A percentile compares a stretch with the other conserved stretches of the same genome.
Conservation (phyloP, 192 early-diverging fungal genomes). For the Lobosporangium transversale region DNA sequence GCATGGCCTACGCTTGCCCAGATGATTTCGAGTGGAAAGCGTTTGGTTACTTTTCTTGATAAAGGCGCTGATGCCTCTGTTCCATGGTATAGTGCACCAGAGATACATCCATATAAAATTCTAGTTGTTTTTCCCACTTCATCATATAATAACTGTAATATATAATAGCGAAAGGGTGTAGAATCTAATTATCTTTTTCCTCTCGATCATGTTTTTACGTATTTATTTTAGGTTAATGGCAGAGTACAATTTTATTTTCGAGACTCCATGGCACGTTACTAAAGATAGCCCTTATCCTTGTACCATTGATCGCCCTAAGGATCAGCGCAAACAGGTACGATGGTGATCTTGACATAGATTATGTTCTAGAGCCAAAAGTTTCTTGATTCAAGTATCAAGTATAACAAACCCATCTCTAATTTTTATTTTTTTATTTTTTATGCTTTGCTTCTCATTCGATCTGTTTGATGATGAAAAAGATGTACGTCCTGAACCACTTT, state of each 20-base stretch:
- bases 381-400: too few species aligned
- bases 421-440: not conserved
- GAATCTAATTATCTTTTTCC: not conserved
- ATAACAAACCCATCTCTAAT: too few species aligned
- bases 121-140: too few species aligned
- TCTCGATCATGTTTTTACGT: not conserved
- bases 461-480: constrained; percentile 38
- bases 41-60: constrained; percentile 72
- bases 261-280: constrained; percentile 71
- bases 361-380: too few species aligned
- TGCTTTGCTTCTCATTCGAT: not conserved
- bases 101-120: too few species aligned
- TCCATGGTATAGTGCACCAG: constrained; percentile 79
- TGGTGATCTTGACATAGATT: too few species aligned
- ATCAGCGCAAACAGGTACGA: constrained; percentile 39
- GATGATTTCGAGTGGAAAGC: constrained; percentile 72
- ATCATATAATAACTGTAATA: too few species aligned
- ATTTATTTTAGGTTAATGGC: constrained; percentile 59
- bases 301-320: constrained; percentile 63
- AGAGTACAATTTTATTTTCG: constrained; percentile 73
- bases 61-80: constrained; percentile 61
- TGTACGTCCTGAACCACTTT: constrained; percentile 84
- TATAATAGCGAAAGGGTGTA: too few species aligned
- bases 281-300: constrained; percentile 64
- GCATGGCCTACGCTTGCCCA: constrained; percentile 76